These are phyloP conservation scores for Botrytis fabae DNA, from an alignment of 2,329 filamentous ascomycete genomes.

Conservation along the genomic window DNA sequence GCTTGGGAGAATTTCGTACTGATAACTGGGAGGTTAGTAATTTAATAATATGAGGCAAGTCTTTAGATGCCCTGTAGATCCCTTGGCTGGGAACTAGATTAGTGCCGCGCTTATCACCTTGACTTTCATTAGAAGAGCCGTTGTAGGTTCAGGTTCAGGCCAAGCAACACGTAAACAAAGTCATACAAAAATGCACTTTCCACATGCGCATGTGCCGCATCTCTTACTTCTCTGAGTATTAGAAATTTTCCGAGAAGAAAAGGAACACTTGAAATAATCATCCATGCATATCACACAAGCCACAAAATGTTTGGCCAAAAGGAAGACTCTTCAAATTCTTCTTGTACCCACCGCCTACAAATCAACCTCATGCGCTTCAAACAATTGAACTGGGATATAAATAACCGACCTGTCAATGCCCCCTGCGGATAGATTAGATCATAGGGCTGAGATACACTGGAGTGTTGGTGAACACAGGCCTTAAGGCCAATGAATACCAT, in stretches of 20 bases:
- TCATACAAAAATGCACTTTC: neutral
- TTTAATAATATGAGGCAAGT: neutral
- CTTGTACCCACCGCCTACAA: neutral
- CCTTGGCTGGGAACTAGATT: neutral
- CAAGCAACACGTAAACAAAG: conserved; percentile 15
- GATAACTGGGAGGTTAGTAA: neutral
- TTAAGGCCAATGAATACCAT: neutral
- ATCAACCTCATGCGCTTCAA: neutral
- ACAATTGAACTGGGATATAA: conserved; percentile 19
- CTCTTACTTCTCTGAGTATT: neutral
- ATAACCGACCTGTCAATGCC: conserved; percentile 19
- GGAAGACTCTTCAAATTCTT: neutral
- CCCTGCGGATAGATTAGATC: conserved; percentile 19
- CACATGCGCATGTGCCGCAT: neutral
- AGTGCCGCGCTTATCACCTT: neutral
- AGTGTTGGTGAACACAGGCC: conserved; percentile 4
- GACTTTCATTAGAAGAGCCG: conserved; percentile 3
- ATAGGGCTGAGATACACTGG: conserved; percentile 21
- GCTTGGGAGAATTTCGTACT: neutral
- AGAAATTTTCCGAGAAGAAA: neutral
- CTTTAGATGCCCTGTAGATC: neutral
- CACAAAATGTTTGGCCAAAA: neutral
- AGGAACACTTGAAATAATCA: neutral
- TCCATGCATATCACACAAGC: conserved; percentile 1
- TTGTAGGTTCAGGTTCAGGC: conserved; percentile 14